Evolutionary conservation across 2,329 filamentous ascomycete species (phyloP).

Genomic region (Trichoderma aggressivum): DNA sequence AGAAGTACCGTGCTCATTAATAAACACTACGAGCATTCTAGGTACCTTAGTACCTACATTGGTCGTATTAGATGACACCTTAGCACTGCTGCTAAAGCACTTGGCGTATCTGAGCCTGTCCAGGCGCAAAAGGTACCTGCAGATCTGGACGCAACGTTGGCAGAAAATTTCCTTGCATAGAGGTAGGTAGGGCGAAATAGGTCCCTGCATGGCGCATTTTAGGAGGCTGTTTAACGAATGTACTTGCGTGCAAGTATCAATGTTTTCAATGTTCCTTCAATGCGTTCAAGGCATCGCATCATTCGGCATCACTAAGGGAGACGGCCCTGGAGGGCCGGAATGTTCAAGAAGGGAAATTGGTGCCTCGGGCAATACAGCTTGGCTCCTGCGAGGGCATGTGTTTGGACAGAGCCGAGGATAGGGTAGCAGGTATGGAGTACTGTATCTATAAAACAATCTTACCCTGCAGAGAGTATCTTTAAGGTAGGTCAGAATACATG

Average conservation of each 20-base stretch:
- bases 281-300: not conserved
- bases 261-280: not conserved
- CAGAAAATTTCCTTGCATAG: not conserved
- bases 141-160: not conserved
- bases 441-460: not conserved
- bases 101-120: not conserved
- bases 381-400: not conserved
- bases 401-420: not conserved
- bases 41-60: too few species aligned
- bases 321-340: not conserved
- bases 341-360: not conserved
- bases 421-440: not conserved
- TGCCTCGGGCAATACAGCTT: not conserved
- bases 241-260: not conserved
- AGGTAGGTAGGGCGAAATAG: not conserved
- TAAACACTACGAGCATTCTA: not conserved
- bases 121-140: not conserved
- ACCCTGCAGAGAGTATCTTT: not conserved
- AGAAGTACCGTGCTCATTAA: not conserved
- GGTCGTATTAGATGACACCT: not conserved
- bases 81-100: not conserved
- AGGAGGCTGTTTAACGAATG: not conserved
- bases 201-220: not conserved
- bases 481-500: not conserved
- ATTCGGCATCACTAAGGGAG: not conserved